phyloP scores from a whole-genome alignment of 345 rosid genomes.

The Camelina sativa region DNA sequence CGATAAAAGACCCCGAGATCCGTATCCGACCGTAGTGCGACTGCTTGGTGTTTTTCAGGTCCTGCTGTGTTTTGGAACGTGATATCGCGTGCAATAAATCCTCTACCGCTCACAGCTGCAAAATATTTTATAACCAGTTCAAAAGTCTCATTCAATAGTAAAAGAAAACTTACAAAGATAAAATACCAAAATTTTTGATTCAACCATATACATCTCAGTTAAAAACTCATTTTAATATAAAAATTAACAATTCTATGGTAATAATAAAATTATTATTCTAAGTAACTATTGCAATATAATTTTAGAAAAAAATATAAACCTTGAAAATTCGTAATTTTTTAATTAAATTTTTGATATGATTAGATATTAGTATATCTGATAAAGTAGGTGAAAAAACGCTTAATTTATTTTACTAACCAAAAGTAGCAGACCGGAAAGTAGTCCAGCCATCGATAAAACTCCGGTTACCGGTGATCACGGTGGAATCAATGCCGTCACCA shows the following conservation, averaged over 20 bases:
- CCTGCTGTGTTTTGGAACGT: conserved; percentile 90
- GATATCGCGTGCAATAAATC: conserved; percentile 78
- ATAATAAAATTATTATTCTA: too few species aligned
- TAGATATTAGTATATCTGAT: too few species aligned
- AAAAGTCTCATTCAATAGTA: background rate
- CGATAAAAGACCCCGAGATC: conserved; percentile 72
- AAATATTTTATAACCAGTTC: conserved; percentile 16
- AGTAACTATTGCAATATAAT: too few species aligned
- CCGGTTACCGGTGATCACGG: conserved; percentile 69
- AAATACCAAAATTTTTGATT: background rate
- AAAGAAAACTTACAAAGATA: background rate
- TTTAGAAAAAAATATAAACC: too few species aligned
- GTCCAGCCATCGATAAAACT: conserved; percentile 80
- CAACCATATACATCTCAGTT: too few species aligned
- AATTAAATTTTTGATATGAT: too few species aligned
- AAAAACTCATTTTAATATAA: too few species aligned
- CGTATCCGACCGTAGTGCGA: conserved; percentile 76
- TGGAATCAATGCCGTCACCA: conserved; percentile 72
- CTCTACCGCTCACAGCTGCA: conserved; percentile 88
- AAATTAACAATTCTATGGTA: too few species aligned
- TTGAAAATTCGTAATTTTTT: too few species aligned
- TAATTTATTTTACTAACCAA: conserved; percentile 51
- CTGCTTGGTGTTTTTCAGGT: conserved; percentile 84
- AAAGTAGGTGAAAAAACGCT: background rate
- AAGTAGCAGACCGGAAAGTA: conserved; percentile 85